Evolutionary conservation across 805 yeast species (phyloP).

Genomic region (Candida ulmi): DNA sequence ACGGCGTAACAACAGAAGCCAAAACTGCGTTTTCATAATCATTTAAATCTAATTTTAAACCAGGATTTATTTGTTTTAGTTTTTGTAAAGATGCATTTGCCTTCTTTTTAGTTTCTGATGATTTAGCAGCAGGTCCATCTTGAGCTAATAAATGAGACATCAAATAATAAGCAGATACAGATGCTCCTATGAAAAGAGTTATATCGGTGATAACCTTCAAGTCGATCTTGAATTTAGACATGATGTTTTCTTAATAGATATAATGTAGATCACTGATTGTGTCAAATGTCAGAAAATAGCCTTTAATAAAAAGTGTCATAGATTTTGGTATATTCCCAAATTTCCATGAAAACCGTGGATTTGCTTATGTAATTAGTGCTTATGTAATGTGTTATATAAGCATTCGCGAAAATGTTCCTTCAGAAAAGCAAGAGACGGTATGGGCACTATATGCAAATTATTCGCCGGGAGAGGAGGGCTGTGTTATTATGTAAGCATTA

Average conservation of each 20-base stretch:
- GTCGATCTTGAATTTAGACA: conserved; percentile 30
- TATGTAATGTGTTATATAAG: no score
- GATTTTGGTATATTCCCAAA: no score
- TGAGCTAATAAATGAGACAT: conserved; percentile 38
- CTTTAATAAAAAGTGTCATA: no score
- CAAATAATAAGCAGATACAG: conserved; percentile 64
- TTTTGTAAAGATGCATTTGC: conserved; percentile 53
- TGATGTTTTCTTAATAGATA: conserved; percentile 1
- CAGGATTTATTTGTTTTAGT: conserved; percentile 56
- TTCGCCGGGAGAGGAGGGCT: no score
- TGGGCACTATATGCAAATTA: no score
- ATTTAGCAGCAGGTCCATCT: conserved; percentile 40
- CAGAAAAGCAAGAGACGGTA: no score
- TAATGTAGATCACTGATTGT: neutral
- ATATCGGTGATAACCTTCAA: conserved; percentile 38
- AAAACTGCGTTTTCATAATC: conserved; percentile 76
- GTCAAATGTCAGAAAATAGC: no score
- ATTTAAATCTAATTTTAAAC: conserved; percentile 46
- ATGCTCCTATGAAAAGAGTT: conserved; percentile 53
- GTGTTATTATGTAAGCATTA: no score
- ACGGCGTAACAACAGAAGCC: conserved; percentile 76
- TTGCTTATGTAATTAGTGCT: no score
- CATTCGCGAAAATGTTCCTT: no score
- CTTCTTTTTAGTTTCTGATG: conserved; percentile 56
- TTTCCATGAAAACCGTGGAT: no score